Conservation (phyloP, 2,329 filamentous ascomycete species). For the Aureobasidium sp. region DNA sequence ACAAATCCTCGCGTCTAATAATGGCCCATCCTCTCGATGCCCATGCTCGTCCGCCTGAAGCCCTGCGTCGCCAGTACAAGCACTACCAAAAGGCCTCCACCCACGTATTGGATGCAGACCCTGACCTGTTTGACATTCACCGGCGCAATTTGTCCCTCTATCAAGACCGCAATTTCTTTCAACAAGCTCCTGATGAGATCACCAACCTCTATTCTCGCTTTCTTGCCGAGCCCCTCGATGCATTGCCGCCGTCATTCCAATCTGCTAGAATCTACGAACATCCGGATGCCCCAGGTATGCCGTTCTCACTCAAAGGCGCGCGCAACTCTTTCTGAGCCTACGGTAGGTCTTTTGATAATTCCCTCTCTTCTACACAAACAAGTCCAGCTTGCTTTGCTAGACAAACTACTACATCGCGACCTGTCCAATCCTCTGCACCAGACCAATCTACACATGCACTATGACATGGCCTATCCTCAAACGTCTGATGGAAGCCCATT, state of each 20-base stretch:
- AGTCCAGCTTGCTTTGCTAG: conserved; percentile 64
- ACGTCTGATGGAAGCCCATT: conserved; percentile 30
- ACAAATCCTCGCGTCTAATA: not conserved
- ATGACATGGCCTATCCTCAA: conserved; percentile 58
- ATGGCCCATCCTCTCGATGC: conserved; percentile 46
- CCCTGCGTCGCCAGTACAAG: conserved; percentile 69
- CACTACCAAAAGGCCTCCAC: conserved; percentile 49
- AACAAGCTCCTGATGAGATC: conserved; percentile 35
- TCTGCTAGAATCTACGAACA: conserved; percentile 47
- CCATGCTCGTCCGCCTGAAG: conserved; percentile 67
- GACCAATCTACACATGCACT: conserved; percentile 87
- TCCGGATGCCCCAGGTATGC: conserved; percentile 60
- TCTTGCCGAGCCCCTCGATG: not conserved
- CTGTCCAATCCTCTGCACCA: conserved; percentile 66
- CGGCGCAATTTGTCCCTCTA: conserved; percentile 17
- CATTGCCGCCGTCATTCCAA: not conserved
- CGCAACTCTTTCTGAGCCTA: conserved; percentile 9
- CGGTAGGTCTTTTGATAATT: conserved; percentile 64
- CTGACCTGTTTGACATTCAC: conserved; percentile 40
- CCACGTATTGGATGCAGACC: conserved; percentile 46
- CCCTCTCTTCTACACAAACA: conserved; percentile 64
- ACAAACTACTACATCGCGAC: conserved; percentile 69
- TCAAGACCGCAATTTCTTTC: conserved; percentile 23
- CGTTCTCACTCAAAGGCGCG: not conserved
- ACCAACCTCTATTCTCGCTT: conserved; percentile 32